phyloP scores from a whole-genome alignment of 768 basidiomycete species.

The Rhodotorula paludigena region DNA sequence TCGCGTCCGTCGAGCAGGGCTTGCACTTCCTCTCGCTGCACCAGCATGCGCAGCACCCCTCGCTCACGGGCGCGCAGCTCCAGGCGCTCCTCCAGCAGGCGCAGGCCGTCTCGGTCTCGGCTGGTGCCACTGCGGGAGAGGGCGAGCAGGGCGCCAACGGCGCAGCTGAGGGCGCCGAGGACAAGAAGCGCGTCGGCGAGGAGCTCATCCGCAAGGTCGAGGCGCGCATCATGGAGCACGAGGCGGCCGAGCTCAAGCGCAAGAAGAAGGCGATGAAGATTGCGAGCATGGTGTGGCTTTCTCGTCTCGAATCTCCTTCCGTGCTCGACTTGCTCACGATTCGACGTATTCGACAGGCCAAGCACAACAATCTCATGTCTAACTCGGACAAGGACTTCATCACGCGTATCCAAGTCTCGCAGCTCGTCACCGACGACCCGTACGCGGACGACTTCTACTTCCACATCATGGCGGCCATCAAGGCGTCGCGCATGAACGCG shows the following conservation, averaged over 20 bases:
- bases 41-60: slow-evolving; percentile 29
- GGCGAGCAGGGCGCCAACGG: neutral
- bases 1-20: slow-evolving; percentile 25
- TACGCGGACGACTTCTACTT: slow-evolving; percentile 98
- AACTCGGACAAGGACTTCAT: slow-evolving; percentile 99
- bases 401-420: slow-evolving; percentile 96
- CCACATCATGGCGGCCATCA: slow-evolving; percentile 52
- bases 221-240: slow-evolving; percentile 45
- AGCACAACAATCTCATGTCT: slow-evolving; percentile 92
- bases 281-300: slow-evolving; percentile 67
- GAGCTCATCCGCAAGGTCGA: slow-evolving; percentile 84
- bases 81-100: slow-evolving; percentile 25
- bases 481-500: slow-evolving; percentile 31
- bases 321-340: neutral
- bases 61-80: slow-evolving; percentile 29
- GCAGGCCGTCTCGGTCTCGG: neutral
- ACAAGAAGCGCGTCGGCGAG: slow-evolving; percentile 59
- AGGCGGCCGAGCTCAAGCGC: slow-evolving; percentile 71
- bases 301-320: neutral
- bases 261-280: slow-evolving; percentile 78
- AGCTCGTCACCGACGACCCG: slow-evolving; percentile 93
- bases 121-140: slow-evolving; percentile 1
- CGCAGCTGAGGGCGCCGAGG: neutral
- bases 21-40: slow-evolving; percentile 13
- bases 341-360: slow-evolving; percentile 55